Conservation (phyloP, 1,139 yeast genomes). For the Taiozyma sp. region DNA sequence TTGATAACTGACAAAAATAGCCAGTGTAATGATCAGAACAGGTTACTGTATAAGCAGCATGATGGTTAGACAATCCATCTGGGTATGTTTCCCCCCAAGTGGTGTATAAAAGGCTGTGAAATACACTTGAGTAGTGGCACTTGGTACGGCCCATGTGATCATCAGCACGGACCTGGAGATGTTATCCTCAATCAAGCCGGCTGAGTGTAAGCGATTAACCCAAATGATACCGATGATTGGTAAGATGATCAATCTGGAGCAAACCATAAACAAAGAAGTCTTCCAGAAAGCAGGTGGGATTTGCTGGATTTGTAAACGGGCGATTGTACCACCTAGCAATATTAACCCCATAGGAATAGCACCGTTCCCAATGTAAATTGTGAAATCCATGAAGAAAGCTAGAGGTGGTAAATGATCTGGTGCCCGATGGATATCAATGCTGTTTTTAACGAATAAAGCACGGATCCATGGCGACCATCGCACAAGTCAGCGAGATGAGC, state of each 20-base stretch:
- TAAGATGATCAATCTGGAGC: conserved; percentile 44
- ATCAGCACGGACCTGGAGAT: conserved; percentile 63
- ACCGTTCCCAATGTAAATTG: conserved; percentile 77
- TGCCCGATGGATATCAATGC: conserved; percentile 48
- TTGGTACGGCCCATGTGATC: conserved; percentile 60
- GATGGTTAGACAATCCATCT: conserved; percentile 70
- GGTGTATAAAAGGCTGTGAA: conserved; percentile 73
- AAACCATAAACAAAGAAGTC: conserved; percentile 39
- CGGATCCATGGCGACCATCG: conserved; percentile 87
- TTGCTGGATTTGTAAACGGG: conserved; percentile 67
- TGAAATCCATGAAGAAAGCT: conserved; percentile 75
- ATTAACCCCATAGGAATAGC: conserved; percentile 84
- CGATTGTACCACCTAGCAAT: conserved; percentile 79
- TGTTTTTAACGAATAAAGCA: conserved; percentile 57
- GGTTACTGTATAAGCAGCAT: conserved; percentile 58
- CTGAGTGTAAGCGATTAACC: conserved; percentile 39
- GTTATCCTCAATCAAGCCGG: conserved; percentile 44
- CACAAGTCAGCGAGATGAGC: conserved; percentile 52
- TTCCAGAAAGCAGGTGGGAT: conserved; percentile 47
- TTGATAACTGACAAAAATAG: conserved; percentile 61
- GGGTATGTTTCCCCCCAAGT: conserved; percentile 49
- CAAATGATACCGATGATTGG: conserved; percentile 62
- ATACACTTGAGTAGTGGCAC: conserved; percentile 67
- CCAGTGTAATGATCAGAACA: conserved; percentile 51
- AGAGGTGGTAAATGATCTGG: conserved; percentile 77